Percentiles rank a stretch among this genome's conserved stretches.
phyloP scores from a whole-genome alignment of 106 monocot genomes.

The Chionographis japonica region DNA sequence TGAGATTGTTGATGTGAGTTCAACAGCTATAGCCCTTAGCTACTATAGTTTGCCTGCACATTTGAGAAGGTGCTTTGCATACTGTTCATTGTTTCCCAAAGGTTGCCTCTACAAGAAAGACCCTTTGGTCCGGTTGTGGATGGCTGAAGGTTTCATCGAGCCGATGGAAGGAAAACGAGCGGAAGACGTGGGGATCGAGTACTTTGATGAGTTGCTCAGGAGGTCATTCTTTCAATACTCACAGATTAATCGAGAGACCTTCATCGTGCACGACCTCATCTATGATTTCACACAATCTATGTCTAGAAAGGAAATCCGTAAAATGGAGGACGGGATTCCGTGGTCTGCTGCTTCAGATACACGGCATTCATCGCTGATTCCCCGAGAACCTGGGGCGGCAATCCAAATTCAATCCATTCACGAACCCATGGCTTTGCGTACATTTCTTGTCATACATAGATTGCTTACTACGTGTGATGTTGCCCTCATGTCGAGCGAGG shows the following conservation, averaged over 20 bases:
- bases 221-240: conserved; percentile 25
- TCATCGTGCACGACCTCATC: conserved; percentile 26
- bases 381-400: too few relatives aligned
- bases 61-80: conserved; percentile 22
- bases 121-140: conserved; percentile 20
- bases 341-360: neutral
- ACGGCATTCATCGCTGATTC: too few relatives aligned
- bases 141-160: conserved; percentile 16
- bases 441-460: neutral
- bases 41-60: conserved; percentile 18
- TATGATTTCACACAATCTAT: conserved; percentile 19
- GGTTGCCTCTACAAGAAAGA: conserved; percentile 3
- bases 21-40: conserved; percentile 9
- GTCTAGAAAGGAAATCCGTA: conserved; percentile 9
- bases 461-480: neutral
- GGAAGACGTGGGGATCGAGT: conserved; percentile 10
- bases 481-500: too few relatives aligned
- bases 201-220: conserved; percentile 19
- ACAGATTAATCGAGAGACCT: neutral
- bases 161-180: neutral
- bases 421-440: neutral
- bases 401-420: neutral
- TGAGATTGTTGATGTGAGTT: neutral
- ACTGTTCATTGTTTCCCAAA: conserved; percentile 30
- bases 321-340: neutral